Conservation (phyloP, 805 yeast genomes). For the Lipomyces kockii region DNA sequence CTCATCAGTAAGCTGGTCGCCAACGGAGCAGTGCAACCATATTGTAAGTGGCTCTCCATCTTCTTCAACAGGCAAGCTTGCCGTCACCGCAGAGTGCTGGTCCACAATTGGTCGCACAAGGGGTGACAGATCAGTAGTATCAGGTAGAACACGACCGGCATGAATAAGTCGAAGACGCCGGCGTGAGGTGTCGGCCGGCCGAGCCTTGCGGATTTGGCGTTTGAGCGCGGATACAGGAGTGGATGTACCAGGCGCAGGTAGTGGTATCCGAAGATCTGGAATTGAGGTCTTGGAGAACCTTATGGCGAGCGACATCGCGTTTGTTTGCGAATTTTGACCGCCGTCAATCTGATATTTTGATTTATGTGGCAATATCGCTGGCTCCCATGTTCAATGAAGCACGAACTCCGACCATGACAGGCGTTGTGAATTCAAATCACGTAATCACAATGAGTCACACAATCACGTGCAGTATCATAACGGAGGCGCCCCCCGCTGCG, state of each 20-base stretch:
- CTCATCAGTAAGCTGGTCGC: slow-evolving; percentile 60
- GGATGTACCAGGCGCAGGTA: slow-evolving; percentile 42
- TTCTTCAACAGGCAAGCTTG: slow-evolving; percentile 29
- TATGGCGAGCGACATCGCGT: slow-evolving; percentile 41
- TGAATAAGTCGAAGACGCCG: slow-evolving; percentile 67
- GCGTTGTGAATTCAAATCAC: too few species aligned
- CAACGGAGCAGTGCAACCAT: slow-evolving; percentile 81
- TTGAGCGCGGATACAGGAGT: slow-evolving; percentile 51
- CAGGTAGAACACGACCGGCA: slow-evolving; percentile 68
- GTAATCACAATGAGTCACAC: too few species aligned
- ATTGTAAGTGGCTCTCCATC: slow-evolving; percentile 45
- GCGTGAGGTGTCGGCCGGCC: slow-evolving; percentile 47
- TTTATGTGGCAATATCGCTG: neutral
- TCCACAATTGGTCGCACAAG: slow-evolving; percentile 47
- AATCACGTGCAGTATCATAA: too few species aligned
- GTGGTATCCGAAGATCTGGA: slow-evolving; percentile 51
- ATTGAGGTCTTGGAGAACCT: slow-evolving; percentile 54
- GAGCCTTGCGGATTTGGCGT: slow-evolving; percentile 49
- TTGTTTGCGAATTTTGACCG: too few species aligned
- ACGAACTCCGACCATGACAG: too few species aligned
- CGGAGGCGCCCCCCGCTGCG: too few species aligned
- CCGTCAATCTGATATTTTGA: too few species aligned
- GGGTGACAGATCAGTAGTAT: slow-evolving; percentile 60
- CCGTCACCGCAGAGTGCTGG: slow-evolving; percentile 11
- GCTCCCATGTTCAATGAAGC: neutral